phyloP scores from a whole-genome alignment of 371 early-diverging fungal genomes.

The Nematocida sp. region DNA sequence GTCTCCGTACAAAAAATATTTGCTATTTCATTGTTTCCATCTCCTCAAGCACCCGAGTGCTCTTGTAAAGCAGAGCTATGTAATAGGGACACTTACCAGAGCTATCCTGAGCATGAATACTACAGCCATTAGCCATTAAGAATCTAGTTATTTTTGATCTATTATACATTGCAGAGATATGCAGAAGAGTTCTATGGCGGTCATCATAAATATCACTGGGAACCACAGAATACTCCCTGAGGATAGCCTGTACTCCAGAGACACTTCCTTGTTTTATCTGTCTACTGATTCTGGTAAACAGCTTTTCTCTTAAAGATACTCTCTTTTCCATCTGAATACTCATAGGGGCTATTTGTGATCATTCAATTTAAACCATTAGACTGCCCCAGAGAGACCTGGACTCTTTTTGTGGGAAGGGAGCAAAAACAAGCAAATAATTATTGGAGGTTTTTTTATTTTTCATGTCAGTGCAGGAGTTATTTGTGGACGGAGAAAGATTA shows the following conservation, averaged over 20 bases:
- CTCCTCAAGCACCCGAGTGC: background rate
- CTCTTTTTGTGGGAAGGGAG: background rate
- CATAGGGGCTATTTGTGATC: conserved; percentile 6
- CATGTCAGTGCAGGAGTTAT: conserved; percentile 46
- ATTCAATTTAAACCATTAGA: background rate
- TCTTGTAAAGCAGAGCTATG: background rate
- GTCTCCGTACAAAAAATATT: conserved; percentile 30
- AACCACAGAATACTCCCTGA: background rate
- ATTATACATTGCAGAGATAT: conserved; percentile 34
- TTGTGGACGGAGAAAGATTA: conserved; percentile 47
- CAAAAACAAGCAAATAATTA: conserved; percentile 22
- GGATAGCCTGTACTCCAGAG: background rate
- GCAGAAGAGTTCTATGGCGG: conserved; percentile 13
- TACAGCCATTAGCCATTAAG: conserved; percentile 4
- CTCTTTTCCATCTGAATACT: background rate
- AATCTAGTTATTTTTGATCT: background rate
- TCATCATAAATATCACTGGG: background rate
- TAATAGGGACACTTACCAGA: conserved; percentile 16
- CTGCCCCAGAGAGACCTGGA: background rate
- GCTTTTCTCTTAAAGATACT: background rate
- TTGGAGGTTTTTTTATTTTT: conserved; percentile 29
- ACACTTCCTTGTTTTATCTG: conserved; percentile 26
- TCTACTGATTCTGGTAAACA: background rate
- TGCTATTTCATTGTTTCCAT: conserved; percentile 14
- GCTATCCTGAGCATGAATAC: conserved; percentile 2